phyloP scores from a whole-genome alignment of 2,329 filamentous ascomycete species.

The Penicillium sp. region DNA sequence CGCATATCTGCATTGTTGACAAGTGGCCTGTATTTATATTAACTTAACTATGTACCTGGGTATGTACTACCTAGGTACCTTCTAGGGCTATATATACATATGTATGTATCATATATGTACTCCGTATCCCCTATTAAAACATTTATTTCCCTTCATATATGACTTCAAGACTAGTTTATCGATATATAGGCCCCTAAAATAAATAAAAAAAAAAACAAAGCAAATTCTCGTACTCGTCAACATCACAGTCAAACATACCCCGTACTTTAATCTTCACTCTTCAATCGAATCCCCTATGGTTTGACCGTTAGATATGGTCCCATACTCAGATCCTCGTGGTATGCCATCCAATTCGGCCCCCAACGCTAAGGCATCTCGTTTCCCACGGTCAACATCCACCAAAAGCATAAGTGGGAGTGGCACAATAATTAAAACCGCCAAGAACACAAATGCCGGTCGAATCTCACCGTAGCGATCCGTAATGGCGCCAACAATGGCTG shows the following conservation, averaged over 20 bases:
- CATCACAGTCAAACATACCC: neutral
- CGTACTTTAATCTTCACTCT: neutral
- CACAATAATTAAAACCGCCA: conserved; percentile 78
- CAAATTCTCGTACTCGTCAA: neutral
- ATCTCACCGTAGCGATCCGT: conserved; percentile 82
- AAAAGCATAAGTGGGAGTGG: conserved; percentile 82
- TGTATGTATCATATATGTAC: too few species aligned
- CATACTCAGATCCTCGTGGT: conserved; percentile 27
- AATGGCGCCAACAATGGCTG: conserved; percentile 88
- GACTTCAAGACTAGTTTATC: neutral
- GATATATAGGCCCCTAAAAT: neutral
- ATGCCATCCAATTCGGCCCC: conserved; percentile 52
- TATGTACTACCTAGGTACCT: too few species aligned
- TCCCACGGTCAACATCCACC: conserved; percentile 80
- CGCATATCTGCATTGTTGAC: neutral
- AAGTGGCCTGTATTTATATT: conserved; percentile 4
- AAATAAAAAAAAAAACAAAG: neutral
- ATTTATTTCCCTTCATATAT: neutral
- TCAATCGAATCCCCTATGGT: neutral
- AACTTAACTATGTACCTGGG: too few species aligned
- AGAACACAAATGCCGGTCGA: conserved; percentile 85
- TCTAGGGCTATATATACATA: neutral
- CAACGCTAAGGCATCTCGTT: conserved; percentile 64
- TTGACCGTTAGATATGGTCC: conserved; percentile 16
- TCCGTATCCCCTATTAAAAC: neutral